Conservation (phyloP, 306 rosid species). For the Quercus mongolica region DNA sequence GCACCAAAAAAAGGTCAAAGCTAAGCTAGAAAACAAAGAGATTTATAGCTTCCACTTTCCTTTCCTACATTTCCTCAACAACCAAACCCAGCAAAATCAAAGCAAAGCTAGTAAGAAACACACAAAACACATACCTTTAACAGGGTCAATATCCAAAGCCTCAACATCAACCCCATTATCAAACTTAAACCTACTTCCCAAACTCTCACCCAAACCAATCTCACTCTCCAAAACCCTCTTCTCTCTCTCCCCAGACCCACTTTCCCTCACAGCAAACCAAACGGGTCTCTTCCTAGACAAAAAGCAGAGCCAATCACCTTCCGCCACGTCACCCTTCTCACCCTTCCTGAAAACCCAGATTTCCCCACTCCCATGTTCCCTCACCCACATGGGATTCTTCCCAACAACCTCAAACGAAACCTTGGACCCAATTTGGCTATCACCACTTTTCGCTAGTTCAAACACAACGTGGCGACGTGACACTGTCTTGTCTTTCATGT, state of each 20-base stretch:
- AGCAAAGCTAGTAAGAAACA: too few relatives aligned
- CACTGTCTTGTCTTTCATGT: conserved; percentile 23
- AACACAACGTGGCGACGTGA: conserved; percentile 65
- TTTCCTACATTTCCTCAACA: too few relatives aligned
- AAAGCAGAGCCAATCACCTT: conserved; percentile 61
- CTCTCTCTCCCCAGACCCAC: conserved; percentile 16
- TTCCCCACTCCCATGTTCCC: conserved; percentile 16
- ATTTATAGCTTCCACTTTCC: too few relatives aligned
- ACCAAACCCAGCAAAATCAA: too few relatives aligned
- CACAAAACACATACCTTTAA: too few relatives aligned
- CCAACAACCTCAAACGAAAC: conserved; percentile 73
- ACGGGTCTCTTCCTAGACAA: conserved; percentile 44
- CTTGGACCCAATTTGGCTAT: conserved; percentile 23
- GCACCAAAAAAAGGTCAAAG: neutral
- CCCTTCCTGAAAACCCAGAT: conserved; percentile 45
- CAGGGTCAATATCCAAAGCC: too few relatives aligned
- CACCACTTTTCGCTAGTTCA: conserved; percentile 21
- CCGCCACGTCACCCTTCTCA: conserved; percentile 53
- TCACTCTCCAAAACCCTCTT: neutral
- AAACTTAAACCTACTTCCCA: neutral
- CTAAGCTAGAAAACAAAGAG: neutral
- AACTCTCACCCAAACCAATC: conserved; percentile 8
- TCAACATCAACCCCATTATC: too few relatives aligned
- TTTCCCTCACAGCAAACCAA: conserved; percentile 52
- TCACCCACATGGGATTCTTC: conserved; percentile 77